Evolutionary conservation across 441 rosid genomes (phyloP), one percentile per base, ranked within the genome.

Genomic region (Mallotus japonicus): DNA sequence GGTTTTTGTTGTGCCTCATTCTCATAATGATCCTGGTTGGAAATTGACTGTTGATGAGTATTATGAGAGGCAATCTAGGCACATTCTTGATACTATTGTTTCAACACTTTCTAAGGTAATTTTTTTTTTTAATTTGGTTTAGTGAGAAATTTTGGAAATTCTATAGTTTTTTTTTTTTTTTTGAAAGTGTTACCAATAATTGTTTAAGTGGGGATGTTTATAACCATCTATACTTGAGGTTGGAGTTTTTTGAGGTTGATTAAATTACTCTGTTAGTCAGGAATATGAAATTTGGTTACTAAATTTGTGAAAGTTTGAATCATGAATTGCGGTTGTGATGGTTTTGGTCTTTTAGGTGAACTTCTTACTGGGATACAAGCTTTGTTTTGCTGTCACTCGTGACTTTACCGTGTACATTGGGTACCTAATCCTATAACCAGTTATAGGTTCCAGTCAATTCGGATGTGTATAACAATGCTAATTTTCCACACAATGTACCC

Each of bases 11-110:
- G 95, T 89, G 74, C 99, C 99, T 51, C 99, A 92, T 74, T 95
- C 99, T 46, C 99, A 95, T 80, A 95, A 95, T 67, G 99, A 95
- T 88, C 99, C 99, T 12, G 99, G 98, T 7, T 95, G 99, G 99
- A 95, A 89, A 84, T 82, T 91, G 56, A 95, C 99, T 0, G 96
- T 95, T 12, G 97, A 91, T 5, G 99, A 95, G 92, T 95, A 95
- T 74, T 95, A 95, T 70, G 92, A 89, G 65, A 83, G 73, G 72
- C 97, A 95, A 73, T 81, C 97, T 1, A 85, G 89, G 81, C 91
- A 78, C 77, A 95, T 95, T 34, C 89, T 95, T 49, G 97, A 95
- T 68, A 87, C 99, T 11, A 90, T 95, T 69, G 94, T 95, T 51
- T 88, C 89, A 10, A 82, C 97, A 57, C 82, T 95, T 71, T 89